Evolutionary conservation across 2,329 filamentous ascomycete species (phyloP), one percentile per base, ranked within the genome.

Genomic region (Aspergillus novoparasiticus): DNA sequence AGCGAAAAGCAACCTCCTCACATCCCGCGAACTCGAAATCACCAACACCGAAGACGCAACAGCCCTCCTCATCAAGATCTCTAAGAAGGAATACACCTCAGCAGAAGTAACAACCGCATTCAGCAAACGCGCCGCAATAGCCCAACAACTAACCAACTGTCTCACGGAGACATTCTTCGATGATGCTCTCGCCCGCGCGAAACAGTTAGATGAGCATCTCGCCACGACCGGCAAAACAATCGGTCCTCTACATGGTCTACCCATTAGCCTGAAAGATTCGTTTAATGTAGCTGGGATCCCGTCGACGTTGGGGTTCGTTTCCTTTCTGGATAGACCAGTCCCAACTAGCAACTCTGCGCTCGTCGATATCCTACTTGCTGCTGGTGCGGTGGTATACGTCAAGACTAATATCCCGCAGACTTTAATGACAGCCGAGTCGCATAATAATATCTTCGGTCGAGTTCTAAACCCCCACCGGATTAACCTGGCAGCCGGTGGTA

Each of bases 381-480:
- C 86, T 0, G 90, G 90, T 0, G 89, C 89, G 0, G 82, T 92
- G 0, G 76, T 88, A 6, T 89, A 90, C 64, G 84, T 86, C 64
- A 91, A 91, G 76, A 91, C 89, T 0, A 90, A 90, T 67, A 80
- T 91, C 3, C 88, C 89, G 1, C 84, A 87, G 64, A 85, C 84
- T 0, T 68, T 74, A 67, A 72, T 73, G 71, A 89, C 72, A 79
- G 81, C 12, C 76, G 86, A 73, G 30, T 73, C 72, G 0, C 69
- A 73, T 34, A 89, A 87, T 71, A 84, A 88, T 66, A 69, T 89
- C 10, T 87, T 87, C 60, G 88, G 87, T 1, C 81, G 85, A 19
- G 86, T 85, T 0, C 75, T 89, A 1, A 90, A 90, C 68, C 89
- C 89, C 0, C 78, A 84, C 66, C 88, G 89, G 60, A 80, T 84